These are phyloP conservation scores for Nemania serpens DNA, from an alignment of 2,329 filamentous ascomycete species.

Conservation along the genomic window DNA sequence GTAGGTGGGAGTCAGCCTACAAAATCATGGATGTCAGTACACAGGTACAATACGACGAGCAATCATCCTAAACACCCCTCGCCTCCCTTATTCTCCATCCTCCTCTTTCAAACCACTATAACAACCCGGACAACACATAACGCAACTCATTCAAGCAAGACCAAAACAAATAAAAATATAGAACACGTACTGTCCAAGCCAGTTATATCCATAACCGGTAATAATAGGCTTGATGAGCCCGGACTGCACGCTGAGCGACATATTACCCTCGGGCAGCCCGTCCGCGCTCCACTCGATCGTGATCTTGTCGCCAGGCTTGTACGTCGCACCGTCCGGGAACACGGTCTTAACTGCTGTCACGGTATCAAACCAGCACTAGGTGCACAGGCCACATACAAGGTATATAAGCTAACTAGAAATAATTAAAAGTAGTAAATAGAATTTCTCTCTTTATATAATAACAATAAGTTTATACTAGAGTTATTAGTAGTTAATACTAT, in stretches of 20 bases:
- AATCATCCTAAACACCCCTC: background rate
- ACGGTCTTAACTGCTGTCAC: constrained; percentile 13
- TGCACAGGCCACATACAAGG: too few species aligned
- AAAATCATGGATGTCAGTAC: constrained; percentile 12
- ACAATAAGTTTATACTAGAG: too few species aligned
- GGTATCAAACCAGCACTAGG: too few species aligned
- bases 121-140: constrained; percentile 10
- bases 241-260: constrained; percentile 3
- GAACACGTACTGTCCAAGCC: constrained; percentile 10
- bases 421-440: too few species aligned
- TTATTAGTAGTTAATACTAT: too few species aligned
- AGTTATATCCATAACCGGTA: constrained; percentile 7
- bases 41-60: constrained; percentile 12
- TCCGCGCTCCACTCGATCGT: constrained; percentile 10
- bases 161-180: constrained; percentile 10
- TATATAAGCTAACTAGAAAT: too few species aligned
- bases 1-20: constrained; percentile 10
- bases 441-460: too few species aligned
- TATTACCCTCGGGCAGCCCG: constrained; percentile 11
- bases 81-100: constrained; percentile 7
- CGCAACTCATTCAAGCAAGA: constrained; percentile 11
- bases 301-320: constrained; percentile 17
- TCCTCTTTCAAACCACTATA: constrained; percentile 5
- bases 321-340: constrained; percentile 13
- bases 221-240: constrained; percentile 15